phyloP scores from a whole-genome alignment of 2,329 filamentous ascomycete species.

The Paradendryphiella salina region DNA sequence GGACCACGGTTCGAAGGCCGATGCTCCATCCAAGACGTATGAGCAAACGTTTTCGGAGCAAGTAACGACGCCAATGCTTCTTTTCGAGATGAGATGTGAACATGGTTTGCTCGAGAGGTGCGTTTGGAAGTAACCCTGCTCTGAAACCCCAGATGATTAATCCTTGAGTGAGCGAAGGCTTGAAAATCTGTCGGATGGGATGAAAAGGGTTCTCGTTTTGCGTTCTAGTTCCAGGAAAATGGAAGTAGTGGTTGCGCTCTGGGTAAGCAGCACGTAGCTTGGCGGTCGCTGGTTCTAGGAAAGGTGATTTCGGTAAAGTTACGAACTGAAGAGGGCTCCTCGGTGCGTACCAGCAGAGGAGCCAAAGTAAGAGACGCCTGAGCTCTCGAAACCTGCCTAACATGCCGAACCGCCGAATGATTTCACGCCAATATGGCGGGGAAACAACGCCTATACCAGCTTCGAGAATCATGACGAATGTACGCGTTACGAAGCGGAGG shows the following conservation, averaged over 20 bases:
- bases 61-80: conserved; percentile 29
- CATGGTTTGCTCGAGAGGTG: conserved; percentile 31
- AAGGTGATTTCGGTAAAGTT: conserved; percentile 27
- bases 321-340: conserved; percentile 24
- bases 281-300: conserved; percentile 25
- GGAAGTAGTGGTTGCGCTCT: conserved; percentile 20
- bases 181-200: conserved; percentile 37
- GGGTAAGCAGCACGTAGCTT: conserved; percentile 23
- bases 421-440: conserved; percentile 58
- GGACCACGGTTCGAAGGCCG: conserved; percentile 33
- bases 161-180: conserved; percentile 29
- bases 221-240: conserved; percentile 14
- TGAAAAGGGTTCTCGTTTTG: conserved; percentile 20
- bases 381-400: conserved; percentile 56
- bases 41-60: conserved; percentile 24
- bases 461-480: conserved; percentile 54
- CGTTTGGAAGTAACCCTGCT: conserved; percentile 31
- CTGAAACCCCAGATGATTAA: conserved; percentile 44
- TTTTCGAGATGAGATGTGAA: conserved; percentile 23
- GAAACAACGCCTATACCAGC: conserved; percentile 49
- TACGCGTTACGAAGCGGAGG: conserved; percentile 52
- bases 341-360: conserved; percentile 50
- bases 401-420: conserved; percentile 64
- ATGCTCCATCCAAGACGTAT: conserved; percentile 32
- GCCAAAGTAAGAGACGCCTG: conserved; percentile 56